Percentiles rank a stretch among this genome's conserved stretches.
phyloP scores from a whole-genome alignment of 352 stramenopile species.

The Thraustochytrium sp. region DNA sequence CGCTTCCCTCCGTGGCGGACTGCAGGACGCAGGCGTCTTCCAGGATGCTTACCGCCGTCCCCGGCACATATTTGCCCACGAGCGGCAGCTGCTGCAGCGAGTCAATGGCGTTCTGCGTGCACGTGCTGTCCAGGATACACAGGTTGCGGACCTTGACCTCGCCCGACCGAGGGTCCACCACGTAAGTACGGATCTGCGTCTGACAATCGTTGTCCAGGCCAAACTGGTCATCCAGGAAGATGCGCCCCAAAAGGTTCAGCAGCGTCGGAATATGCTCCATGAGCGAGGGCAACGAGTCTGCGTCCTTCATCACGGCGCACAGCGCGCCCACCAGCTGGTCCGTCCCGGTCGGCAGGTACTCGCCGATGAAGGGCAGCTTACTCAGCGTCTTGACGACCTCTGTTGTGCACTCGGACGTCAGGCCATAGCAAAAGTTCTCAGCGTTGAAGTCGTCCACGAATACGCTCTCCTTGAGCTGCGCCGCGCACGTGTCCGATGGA shows the following conservation, averaged over 20 bases:
- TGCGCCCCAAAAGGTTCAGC: not conserved
- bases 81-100: conserved; percentile 19
- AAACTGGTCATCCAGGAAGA: not conserved
- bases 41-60: not conserved
- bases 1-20: not conserved
- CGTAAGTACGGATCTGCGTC: not conserved
- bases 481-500: conserved; percentile 5
- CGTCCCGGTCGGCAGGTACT: not conserved
- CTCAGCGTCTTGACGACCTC: conserved; percentile 14
- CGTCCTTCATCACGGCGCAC: conserved; percentile 16
- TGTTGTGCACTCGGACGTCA: not conserved
- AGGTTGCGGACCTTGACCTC: not conserved
- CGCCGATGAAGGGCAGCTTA: conserved; percentile 32
- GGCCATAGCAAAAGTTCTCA: not conserved
- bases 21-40: not conserved
- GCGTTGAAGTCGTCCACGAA: conserved; percentile 9
- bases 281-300: not conserved
- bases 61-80: conserved; percentile 24
- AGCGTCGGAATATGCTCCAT: conserved; percentile 38
- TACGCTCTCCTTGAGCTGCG: not conserved
- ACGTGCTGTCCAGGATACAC: not conserved
- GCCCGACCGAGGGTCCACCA: not conserved
- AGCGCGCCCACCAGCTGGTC: conserved; percentile 19
- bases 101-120: not conserved
- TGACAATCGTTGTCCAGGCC: not conserved